Base-by-base conservation (phyloP, 1,284 basidiomycete species). In the Mycena citricolor region DNA sequence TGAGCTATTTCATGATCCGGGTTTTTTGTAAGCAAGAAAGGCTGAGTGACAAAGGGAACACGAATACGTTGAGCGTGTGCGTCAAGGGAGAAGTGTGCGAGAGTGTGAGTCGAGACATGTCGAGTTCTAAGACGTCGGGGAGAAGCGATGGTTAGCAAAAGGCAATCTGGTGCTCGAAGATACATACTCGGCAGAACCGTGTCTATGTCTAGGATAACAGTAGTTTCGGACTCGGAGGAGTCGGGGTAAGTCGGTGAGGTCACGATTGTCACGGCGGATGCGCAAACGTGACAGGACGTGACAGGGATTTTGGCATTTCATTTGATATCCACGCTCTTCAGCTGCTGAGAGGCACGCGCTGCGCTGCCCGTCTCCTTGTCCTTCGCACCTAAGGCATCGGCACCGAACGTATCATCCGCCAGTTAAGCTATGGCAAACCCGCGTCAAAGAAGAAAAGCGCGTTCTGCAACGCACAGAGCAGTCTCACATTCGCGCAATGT, bases 341-440 rank as follows among this genome's bases (percentile, higher is more conserved):
- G 28, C 23, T 24, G 22, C 22, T 25, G 22, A 17, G 19, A 19
- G 22, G 14, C 6, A 26, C 5, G 24, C 8, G 11, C 14, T 28
- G 24, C 24, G 26, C 17, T 21, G 32, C 14, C 11, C 20, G 28
- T 33, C n/a, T 23, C 17, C 23, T 35, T 17, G 32, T 29, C 20
- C 34, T 38, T 32, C 29, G 26, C 29, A 30, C n/a, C n/a, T n/a
- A n/a, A n/a, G n/a, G n/a, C n/a, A n/a, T n/a, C n/a, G n/a, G n/a
- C n/a, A n/a, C n/a, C n/a, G n/a, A n/a, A n/a, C n/a, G n/a, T n/a
- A n/a, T n/a, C n/a, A n/a, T n/a, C n/a, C n/a, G n/a, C n/a, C n/a
- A n/a, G n/a, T n/a, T 44, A 26, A 32, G 51, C 39, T 7, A 97
- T 97, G 94, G 91, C 87, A 42, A 97, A 95, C 65, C 94, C 94